phyloP scores from a whole-genome alignment of 371 early-diverging fungal genomes.

The Choanephora cucurbitarum region DNA sequence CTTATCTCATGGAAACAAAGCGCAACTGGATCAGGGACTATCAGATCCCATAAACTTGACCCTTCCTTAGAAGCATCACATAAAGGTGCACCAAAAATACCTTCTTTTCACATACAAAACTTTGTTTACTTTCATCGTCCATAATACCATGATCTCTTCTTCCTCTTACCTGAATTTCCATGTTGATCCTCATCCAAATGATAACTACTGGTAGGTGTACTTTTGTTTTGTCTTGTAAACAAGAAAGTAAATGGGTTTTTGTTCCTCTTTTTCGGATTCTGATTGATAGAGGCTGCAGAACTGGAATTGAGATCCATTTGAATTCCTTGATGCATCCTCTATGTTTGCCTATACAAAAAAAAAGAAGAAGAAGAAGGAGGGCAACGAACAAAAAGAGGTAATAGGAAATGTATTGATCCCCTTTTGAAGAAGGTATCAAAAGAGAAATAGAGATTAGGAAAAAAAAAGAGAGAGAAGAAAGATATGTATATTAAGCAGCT shows the following conservation, averaged over 20 bases:
- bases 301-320: not conserved
- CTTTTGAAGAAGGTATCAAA: not conserved
- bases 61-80: conserved; percentile 25
- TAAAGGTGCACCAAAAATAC: conserved; percentile 28
- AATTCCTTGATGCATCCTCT: conserved; percentile 7
- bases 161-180: not conserved
- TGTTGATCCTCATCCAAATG: not conserved
- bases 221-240: conserved; percentile 21
- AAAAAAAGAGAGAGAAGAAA: not conserved
- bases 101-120: conserved; percentile 1
- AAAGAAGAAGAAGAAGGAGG: not conserved
- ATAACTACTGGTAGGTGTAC: conserved; percentile 4
- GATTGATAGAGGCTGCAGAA: conserved; percentile 4
- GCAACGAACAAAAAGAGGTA: too few relatives aligned
- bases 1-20: conserved; percentile 26
- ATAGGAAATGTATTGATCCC: not conserved
- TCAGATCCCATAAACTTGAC: conserved; percentile 19
- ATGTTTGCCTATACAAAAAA: not conserved
- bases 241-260: conserved; percentile 22
- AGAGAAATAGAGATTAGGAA: not conserved
- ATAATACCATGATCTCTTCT: too few relatives aligned
- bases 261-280: conserved; percentile 20
- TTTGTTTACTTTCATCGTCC: not conserved
- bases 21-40: conserved; percentile 27
- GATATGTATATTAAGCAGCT: not conserved